Percentiles rank a stretch among this genome's conserved stretches.
Evolutionary conservation across 352 stramenopile genomes (phyloP).

Genomic region (Phytopythium ostracodes): DNA sequence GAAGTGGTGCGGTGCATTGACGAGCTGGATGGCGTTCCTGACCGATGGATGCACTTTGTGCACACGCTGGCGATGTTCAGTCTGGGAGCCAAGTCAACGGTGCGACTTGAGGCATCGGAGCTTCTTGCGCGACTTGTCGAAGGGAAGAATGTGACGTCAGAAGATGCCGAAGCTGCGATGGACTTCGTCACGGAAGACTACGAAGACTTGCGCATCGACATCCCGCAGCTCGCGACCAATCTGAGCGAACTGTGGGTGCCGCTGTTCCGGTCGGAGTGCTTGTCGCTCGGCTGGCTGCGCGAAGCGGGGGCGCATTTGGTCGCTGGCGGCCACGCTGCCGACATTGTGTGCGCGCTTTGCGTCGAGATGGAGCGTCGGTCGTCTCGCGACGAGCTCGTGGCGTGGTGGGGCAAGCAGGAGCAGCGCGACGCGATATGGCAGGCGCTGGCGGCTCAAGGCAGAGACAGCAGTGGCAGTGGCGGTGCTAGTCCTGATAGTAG

Average conservation of each 20-base stretch:
- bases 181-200: constrained; percentile 61
- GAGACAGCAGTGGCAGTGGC: background rate
- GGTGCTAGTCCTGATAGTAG: background rate
- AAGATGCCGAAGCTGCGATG: constrained; percentile 54
- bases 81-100: constrained; percentile 45
- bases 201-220: constrained; percentile 70
- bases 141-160: constrained; percentile 31
- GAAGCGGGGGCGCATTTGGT: constrained; percentile 39
- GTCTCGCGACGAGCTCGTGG: constrained; percentile 30
- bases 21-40: constrained; percentile 38
- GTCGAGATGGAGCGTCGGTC: constrained; percentile 21
- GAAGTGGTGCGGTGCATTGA: constrained; percentile 77
- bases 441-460: background rate
- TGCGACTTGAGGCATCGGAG: constrained; percentile 39
- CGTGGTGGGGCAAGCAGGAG: constrained; percentile 52
- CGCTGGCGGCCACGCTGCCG: constrained; percentile 33
- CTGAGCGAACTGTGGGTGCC: constrained; percentile 54
- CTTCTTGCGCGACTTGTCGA: constrained; percentile 42
- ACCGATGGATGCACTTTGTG: constrained; percentile 69
- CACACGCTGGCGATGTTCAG: constrained; percentile 40
- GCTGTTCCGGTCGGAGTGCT: constrained; percentile 48
- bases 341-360: constrained; percentile 50
- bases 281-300: constrained; percentile 50
- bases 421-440: constrained; percentile 26
- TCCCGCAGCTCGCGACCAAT: constrained; percentile 55